Percentiles rank a stretch among this genome's conserved stretches.
These are phyloP conservation scores for Quambalaria eucalypti DNA, from an alignment of 1,284 basidiomycete genomes.

Conservation along the genomic window DNA sequence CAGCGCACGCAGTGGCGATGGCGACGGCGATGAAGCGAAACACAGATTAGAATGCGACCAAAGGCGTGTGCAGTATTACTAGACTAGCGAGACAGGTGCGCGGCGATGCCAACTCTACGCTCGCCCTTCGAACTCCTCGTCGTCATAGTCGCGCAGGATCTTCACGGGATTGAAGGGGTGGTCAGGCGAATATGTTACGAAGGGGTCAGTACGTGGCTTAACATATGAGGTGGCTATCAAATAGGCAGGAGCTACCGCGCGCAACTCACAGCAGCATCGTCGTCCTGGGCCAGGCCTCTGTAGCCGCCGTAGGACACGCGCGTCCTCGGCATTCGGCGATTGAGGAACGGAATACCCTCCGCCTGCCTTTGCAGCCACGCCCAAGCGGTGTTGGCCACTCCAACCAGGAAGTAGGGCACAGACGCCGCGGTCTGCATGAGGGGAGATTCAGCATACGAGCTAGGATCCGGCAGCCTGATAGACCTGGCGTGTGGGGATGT, in stretches of 20 bases:
- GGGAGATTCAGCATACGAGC: conserved; percentile 53
- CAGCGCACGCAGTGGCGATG: no score
- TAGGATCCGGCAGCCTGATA: conserved; percentile 28
- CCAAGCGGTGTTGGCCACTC: conserved; percentile 14
- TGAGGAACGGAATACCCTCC: conserved; percentile 25
- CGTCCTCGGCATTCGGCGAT: conserved; percentile 8
- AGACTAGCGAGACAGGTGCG: no score
- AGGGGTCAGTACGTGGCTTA: background rate
- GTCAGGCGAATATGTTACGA: background rate
- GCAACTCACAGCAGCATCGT: conserved; percentile 29
- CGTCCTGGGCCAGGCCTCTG: conserved; percentile 35
- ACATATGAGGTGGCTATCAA: background rate
- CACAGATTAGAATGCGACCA: no score
- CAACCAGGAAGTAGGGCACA: conserved; percentile 18
- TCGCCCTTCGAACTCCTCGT: conserved; percentile 25
- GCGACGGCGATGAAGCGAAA: no score
- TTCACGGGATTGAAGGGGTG: no score
- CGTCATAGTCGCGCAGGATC: conserved; percentile 39
- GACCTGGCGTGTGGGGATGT: no score
- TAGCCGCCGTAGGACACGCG: conserved; percentile 33
- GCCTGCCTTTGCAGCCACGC: conserved; percentile 16
- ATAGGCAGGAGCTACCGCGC: background rate
- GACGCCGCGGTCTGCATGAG: conserved; percentile 55
- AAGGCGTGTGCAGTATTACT: no score
- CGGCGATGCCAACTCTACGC: no score